Evolutionary conservation across 768 basidiomycete genomes (phyloP), one percentile per base, ranked within the genome.

Genomic region (Trichaptum fuscoviolaceum): DNA sequence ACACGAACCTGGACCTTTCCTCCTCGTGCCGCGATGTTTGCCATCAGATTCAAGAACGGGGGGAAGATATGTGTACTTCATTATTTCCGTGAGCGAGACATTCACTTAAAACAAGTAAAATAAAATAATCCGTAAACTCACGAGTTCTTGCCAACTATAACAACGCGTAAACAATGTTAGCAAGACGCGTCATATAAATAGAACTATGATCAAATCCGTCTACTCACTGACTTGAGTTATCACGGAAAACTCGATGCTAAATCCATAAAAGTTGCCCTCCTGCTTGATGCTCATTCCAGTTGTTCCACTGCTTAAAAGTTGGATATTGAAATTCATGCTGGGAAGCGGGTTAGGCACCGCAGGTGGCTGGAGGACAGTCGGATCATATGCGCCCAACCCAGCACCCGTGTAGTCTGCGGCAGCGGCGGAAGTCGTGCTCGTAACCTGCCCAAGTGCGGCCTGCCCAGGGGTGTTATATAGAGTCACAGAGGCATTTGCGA

Each of bases 171-270:
- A 24, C 15, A 25, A 7, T 61, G 59, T 61, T 61, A 34, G 59
- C 24, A 20, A 61, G 15, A 52, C 42, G 42, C 42, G 42, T 52
- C 5, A 52, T 52, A 52, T 6, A 52, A 52, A 52, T 52, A 52
- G 42, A 52, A 52, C 42, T 12, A 6, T 52, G 20, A 25, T 61
- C 15, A 20, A 24, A 5, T 15, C 59, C 3, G 24, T 24, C 12
- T 34, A 82, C 84, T 68, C 58, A 78, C 75, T 68, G 60, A 83
- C 75, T 72, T 84, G 83, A 67, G 84, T 83, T 2, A 82, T 81
- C 8, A 89, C 84, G 23, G 85, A 86, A 78, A 88, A 80, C 74
- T 90, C 88, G 34, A 90, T 78, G 0, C 82, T 83, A 68, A 88
- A 89, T 0, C 88, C 88, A 63, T 87, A 73, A 35, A 83, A 83